Percentiles rank a stretch among this genome's conserved stretches.
phyloP scores from a whole-genome alignment of 495 filamentous ascomycete genomes.

The Podospora conica region DNA sequence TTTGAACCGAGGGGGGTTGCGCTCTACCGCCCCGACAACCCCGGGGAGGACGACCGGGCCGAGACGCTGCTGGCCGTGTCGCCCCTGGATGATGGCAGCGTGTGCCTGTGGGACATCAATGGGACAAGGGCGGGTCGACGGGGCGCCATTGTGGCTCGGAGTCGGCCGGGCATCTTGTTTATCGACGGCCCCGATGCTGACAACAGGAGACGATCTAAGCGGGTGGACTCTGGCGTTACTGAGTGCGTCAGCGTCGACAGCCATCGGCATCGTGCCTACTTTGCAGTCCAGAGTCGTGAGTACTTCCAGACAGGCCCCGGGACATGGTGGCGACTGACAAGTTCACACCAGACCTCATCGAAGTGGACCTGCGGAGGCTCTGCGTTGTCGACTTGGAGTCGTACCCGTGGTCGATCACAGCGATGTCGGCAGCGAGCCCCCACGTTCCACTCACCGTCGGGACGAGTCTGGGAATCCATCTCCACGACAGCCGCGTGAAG shows the following conservation, averaged over 20 bases:
- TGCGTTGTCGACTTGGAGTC: constrained; percentile 62
- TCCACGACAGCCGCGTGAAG: constrained; percentile 66
- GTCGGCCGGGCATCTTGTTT: constrained; percentile 58
- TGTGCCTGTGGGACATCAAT: constrained; percentile 81
- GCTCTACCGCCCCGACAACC: constrained; percentile 46
- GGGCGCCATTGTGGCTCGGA: constrained; percentile 61
- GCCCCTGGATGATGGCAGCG: constrained; percentile 76
- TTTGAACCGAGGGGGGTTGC: constrained; percentile 61
- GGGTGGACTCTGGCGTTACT: constrained; percentile 61
- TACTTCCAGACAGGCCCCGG: constrained; percentile 1
- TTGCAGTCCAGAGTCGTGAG: constrained; percentile 66
- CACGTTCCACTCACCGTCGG: constrained; percentile 77
- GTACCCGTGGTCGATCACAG: constrained; percentile 78
- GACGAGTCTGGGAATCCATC: constrained; percentile 73
- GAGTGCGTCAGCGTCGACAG: constrained; percentile 83
- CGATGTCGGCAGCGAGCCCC: constrained; percentile 69
- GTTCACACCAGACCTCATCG: constrained; percentile 52
- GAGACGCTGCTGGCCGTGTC: constrained; percentile 58
- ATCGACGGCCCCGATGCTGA: constrained; percentile 41
- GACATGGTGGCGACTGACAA: constrained; percentile 17
- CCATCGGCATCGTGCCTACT: constrained; percentile 60
- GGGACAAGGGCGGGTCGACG: constrained; percentile 47
- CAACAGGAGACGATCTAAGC: constrained; percentile 36
- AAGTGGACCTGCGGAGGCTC: constrained; percentile 77
- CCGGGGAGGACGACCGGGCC: constrained; percentile 38